These are phyloP conservation scores for Dioszegia aurantiaca DNA, from an alignment of 768 basidiomycete species.

Conservation along the genomic window DNA sequence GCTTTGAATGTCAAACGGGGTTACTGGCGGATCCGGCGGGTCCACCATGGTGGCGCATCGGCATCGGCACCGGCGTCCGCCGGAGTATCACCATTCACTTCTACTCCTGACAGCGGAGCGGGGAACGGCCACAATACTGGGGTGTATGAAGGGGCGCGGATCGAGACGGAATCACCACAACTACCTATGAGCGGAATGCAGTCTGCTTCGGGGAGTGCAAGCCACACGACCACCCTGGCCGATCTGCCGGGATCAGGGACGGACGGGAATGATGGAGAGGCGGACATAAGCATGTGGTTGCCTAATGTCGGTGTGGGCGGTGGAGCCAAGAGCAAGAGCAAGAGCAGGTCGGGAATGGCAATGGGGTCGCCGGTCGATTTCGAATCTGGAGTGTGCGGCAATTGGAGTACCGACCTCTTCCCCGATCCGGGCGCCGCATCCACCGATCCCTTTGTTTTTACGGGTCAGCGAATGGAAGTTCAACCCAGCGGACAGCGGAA, in stretches of 20 bases:
- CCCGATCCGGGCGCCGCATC: too few relatives aligned
- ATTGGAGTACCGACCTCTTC: too few relatives aligned
- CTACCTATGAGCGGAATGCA: background rate
- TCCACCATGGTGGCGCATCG: background rate
- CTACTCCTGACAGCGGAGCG: slow-evolving; percentile 29
- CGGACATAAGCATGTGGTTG: too few relatives aligned
- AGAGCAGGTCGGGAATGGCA: too few relatives aligned
- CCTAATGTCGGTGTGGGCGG: too few relatives aligned
- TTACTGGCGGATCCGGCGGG: slow-evolving; percentile 29
- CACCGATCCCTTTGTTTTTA: too few relatives aligned
- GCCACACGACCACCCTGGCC: background rate
- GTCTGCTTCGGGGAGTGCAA: slow-evolving; percentile 1
- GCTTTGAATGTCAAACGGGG: slow-evolving; percentile 46
- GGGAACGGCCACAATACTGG: background rate
- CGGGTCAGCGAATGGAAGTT: background rate
- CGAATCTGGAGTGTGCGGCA: too few relatives aligned
- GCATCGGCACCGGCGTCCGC: slow-evolving; percentile 5
- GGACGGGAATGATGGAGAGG: too few relatives aligned
- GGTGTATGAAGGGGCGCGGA: background rate
- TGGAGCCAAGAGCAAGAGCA: too few relatives aligned
- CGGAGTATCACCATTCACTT: slow-evolving; percentile 34
- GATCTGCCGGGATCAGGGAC: too few relatives aligned
- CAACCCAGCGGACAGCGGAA: background rate
- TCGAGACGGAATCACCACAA: slow-evolving; percentile 10
- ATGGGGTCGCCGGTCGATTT: too few relatives aligned